A percentile compares a stretch with the other conserved stretches of the same genome.
phyloP scores from a whole-genome alignment of 192 early-diverging fungal genomes.

The Umbelopsis sp. region DNA sequence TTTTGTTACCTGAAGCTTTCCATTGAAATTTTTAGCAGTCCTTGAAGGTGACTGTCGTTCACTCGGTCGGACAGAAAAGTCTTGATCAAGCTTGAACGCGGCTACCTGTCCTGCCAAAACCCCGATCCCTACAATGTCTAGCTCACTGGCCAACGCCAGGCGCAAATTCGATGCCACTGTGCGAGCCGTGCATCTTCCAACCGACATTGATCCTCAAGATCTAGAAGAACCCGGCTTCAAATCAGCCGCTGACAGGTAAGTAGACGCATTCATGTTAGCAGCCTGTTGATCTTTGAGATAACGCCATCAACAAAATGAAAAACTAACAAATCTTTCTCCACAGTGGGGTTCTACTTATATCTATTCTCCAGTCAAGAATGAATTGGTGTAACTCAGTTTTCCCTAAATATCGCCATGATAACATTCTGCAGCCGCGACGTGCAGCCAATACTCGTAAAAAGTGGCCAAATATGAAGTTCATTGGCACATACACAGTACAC shows the following conservation, averaged over 20 bases:
- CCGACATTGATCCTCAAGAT: slow-evolving; percentile 9
- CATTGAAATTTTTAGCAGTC: neutral
- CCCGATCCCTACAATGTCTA: neutral
- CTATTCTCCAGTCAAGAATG: slow-evolving; percentile 44
- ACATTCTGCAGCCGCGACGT: slow-evolving; percentile 29
- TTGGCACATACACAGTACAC: slow-evolving; percentile 47
- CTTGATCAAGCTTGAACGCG: neutral
- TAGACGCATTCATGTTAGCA: no score
- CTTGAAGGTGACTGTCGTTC: neutral
- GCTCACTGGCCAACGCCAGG: slow-evolving; percentile 4
- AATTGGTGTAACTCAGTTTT: slow-evolving; percentile 37
- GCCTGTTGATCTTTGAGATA: neutral
- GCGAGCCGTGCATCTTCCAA: neutral
- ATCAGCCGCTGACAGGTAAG: slow-evolving; percentile 12
- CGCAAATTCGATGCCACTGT: slow-evolving; percentile 8
- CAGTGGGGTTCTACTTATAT: slow-evolving; percentile 39
- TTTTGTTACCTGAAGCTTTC: neutral
- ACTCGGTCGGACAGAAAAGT: neutral
- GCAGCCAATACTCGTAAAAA: slow-evolving; percentile 19
- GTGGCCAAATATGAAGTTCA: slow-evolving; percentile 33
- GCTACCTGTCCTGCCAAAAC: neutral
- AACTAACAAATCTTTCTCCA: neutral
- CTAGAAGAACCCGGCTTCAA: neutral
- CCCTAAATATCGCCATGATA: slow-evolving; percentile 36
- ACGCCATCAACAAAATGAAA: neutral